These are phyloP conservation scores for Leptographium galeiforme DNA, from an alignment of 2,329 filamentous ascomycete genomes.

Conservation along the genomic window DNA sequence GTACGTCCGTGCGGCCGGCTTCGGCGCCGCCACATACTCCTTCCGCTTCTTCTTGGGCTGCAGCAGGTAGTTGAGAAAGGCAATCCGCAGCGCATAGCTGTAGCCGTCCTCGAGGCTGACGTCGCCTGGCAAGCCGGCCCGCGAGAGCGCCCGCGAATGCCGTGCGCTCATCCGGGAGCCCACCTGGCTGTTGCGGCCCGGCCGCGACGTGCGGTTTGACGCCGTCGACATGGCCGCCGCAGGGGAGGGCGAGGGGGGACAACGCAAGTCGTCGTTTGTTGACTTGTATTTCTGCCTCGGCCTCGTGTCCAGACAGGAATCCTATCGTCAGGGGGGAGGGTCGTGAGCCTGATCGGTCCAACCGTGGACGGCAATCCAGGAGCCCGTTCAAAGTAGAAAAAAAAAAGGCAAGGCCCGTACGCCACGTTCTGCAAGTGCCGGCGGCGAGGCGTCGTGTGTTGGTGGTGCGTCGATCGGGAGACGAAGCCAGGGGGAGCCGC, in stretches of 20 bases:
- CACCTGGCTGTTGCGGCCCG: conserved; percentile 30
- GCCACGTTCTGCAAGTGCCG: background rate
- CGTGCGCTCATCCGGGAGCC: conserved; percentile 28
- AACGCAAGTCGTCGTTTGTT: background rate
- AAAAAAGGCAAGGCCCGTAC: background rate
- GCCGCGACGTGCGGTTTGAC: conserved; percentile 32
- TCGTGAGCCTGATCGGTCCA: no score
- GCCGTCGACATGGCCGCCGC: conserved; percentile 32
- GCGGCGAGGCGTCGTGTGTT: background rate
- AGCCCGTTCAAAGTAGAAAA: no score
- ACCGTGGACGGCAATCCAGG: no score
- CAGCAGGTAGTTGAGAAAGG: conserved; percentile 84
- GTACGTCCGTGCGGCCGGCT: conserved; percentile 5
- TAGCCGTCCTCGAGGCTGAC: conserved; percentile 71
- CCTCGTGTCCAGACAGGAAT: no score
- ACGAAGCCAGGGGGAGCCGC: background rate
- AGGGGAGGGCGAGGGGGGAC: background rate
- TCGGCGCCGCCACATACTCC: conserved; percentile 60
- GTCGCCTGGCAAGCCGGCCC: conserved; percentile 23
- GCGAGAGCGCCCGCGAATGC: conserved; percentile 30
- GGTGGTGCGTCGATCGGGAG: background rate
- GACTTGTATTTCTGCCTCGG: no score
- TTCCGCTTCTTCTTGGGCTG: conserved; percentile 82
- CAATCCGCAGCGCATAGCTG: conserved; percentile 77
- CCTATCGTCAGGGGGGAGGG: no score